These are phyloP conservation scores for Candida quercuum DNA, from an alignment of 805 yeast species.

Conservation along the genomic window DNA sequence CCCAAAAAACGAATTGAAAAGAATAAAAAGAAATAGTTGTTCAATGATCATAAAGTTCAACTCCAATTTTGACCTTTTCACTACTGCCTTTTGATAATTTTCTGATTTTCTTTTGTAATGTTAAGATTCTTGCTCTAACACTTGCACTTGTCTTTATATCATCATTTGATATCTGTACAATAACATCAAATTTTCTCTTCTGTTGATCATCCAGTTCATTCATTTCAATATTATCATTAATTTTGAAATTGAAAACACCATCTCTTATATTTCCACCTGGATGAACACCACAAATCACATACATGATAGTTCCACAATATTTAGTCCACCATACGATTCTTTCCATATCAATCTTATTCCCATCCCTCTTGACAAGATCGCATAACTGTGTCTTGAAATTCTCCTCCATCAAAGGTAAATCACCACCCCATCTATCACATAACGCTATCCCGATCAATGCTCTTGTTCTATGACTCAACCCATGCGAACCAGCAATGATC, in stretches of 20 bases:
- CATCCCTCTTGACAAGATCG: constrained; percentile 42
- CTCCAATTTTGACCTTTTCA: constrained; percentile 48
- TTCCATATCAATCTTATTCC: constrained; percentile 36
- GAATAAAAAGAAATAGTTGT: background rate
- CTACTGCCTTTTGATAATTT: constrained; percentile 45
- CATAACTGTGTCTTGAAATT: constrained; percentile 41
- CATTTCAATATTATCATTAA: constrained; percentile 26
- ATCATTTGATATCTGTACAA: constrained; percentile 41
- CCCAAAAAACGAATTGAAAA: background rate
- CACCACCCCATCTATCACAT: constrained; percentile 82
- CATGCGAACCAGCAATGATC: constrained; percentile 70
- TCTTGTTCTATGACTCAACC: constrained; percentile 64
- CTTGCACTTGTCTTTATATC: constrained; percentile 55
- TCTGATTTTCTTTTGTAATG: constrained; percentile 55
- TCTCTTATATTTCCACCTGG: constrained; percentile 77
- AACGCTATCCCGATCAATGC: constrained; percentile 70
- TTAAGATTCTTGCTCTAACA: constrained; percentile 52
- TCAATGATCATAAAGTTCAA: constrained; percentile 34
- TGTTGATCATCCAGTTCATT: constrained; percentile 23
- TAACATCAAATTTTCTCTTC: constrained; percentile 33
- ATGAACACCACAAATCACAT: constrained; percentile 72
- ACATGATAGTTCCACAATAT: constrained; percentile 68
- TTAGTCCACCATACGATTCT: constrained; percentile 66
- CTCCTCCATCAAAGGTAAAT: constrained; percentile 53
- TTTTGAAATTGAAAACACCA: constrained; percentile 44